Base-by-base conservation (phyloP, 1,284 basidiomycete genomes). In the Ceratorhiza oryzae-sativae region DNA sequence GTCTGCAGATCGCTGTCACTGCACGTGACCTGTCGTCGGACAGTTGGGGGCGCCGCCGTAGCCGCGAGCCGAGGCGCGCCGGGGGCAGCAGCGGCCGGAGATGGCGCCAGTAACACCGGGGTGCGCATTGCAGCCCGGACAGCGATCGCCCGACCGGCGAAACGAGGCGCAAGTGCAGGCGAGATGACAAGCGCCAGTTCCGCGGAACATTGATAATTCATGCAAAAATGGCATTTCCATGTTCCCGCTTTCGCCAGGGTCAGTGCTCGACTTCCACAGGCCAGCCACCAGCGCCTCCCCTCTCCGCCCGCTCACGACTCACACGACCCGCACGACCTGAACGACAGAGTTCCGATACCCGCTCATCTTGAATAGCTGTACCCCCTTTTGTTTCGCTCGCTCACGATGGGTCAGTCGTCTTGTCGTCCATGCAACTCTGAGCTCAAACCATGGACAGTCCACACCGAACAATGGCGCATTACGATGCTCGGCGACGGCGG, bases 401-500 rank as follows among this genome's bases (percentile, higher is more conserved):
- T n/a, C n/a, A 67, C 48, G 3, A 67, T 67, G 63, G 63, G 63
- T 67, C 30, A 13, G 63, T 67, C 8, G 13, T 49, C 10, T 20
- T 34, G 15, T 23, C n/a, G 61, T 27, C 27, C 6, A 8, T 4
- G 10, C 8, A 3, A 10, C n/a, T 45, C 20, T 49, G 48, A 49
- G 15, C 4, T 42, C 1, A 18, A 20, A 20, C 46, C 9, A 10
- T 12, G 6, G 10, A 5, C 34, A 67, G 63, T 49, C 48, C 63
- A 84, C 80, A 93, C 93, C 91, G 91, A 93, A 84, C 90, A 88
- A 80, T 95, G 92, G 91, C 89, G 92, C 84, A 89, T 98, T 78
- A 95, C 95, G 76, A 94, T 98, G 76, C 87, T 98, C 71, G 95
- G 95, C 76, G 96, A 98, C 83, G 96, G 96, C 83, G 96, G 96